A percentile compares a stretch with the other conserved stretches of the same genome.
These are phyloP conservation scores for Eucalyptus viminalis DNA, from an alignment of 345 rosid species.

Conservation along the genomic window DNA sequence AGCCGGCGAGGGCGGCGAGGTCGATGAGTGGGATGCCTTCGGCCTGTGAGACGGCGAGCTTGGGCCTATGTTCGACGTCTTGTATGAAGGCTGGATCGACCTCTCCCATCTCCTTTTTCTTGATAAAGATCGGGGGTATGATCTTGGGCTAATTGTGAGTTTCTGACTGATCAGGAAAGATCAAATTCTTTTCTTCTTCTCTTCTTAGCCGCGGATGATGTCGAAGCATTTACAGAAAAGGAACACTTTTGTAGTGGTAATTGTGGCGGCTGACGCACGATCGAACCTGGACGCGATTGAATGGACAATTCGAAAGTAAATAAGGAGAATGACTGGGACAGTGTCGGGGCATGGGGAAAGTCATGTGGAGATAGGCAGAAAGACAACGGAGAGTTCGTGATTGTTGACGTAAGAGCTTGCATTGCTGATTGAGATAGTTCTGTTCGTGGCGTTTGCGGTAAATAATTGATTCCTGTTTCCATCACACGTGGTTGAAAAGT, in stretches of 20 bases:
- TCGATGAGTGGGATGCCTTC: slow-evolving; percentile 41
- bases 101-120: slow-evolving; percentile 6
- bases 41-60: neutral
- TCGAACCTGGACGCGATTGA: neutral
- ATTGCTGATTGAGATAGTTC: neutral
- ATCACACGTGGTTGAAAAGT: neutral
- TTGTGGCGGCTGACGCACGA: neutral
- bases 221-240: neutral
- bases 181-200: neutral
- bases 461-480: neutral
- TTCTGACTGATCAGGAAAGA: neutral
- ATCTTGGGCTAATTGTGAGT: neutral
- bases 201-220: neutral
- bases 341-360: neutral
- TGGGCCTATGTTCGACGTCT: slow-evolving; percentile 22
- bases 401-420: neutral
- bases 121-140: neutral
- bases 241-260: neutral
- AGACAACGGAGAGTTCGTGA: neutral
- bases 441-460: neutral
- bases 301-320: neutral
- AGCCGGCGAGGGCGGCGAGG: slow-evolving; percentile 4
- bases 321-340: neutral
- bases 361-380: neutral
- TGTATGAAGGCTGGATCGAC: slow-evolving; percentile 37